phyloP scores from a whole-genome alignment of 2,329 filamentous ascomycete species.

The Calonectria pseudoturangicola region DNA sequence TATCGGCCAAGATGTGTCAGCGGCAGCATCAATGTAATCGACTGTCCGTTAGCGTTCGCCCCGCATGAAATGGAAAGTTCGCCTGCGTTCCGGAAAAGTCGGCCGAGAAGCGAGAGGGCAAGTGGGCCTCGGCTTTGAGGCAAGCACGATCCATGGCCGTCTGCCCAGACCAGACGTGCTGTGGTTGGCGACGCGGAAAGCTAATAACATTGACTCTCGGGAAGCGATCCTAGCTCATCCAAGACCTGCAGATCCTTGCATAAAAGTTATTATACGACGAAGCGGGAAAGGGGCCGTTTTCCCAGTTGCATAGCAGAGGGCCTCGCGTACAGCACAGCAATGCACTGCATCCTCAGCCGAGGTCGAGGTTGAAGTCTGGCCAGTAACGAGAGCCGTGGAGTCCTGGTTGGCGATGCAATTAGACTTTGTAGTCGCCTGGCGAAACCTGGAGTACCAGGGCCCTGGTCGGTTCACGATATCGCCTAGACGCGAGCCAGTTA shows the following conservation, averaged over 20 bases:
- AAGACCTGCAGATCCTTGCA: slow-evolving; percentile 18
- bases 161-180: background rate
- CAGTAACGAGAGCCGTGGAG: background rate
- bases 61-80: slow-evolving; percentile 1
- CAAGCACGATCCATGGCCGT: slow-evolving; percentile 2
- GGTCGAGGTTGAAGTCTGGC: too few relatives aligned
- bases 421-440: slow-evolving; percentile 8
- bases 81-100: background rate
- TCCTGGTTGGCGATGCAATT: background rate
- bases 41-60: background rate
- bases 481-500: slow-evolving; percentile 16
- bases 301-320: background rate
- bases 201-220: slow-evolving; percentile 23
- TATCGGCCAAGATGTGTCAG: background rate
- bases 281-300: background rate
- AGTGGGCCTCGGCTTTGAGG: background rate
- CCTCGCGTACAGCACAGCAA: too few relatives aligned
- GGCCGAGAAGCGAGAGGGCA: slow-evolving; percentile 4
- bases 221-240: slow-evolving; percentile 11
- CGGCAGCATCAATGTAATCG: background rate
- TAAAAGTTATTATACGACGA: slow-evolving; percentile 8
- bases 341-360: too few relatives aligned
- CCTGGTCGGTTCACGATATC: background rate
- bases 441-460: slow-evolving; percentile 13
- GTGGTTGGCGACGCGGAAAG: background rate